phyloP scores from a whole-genome alignment of 805 yeast species.

The Yamadazyma nakazawae region DNA sequence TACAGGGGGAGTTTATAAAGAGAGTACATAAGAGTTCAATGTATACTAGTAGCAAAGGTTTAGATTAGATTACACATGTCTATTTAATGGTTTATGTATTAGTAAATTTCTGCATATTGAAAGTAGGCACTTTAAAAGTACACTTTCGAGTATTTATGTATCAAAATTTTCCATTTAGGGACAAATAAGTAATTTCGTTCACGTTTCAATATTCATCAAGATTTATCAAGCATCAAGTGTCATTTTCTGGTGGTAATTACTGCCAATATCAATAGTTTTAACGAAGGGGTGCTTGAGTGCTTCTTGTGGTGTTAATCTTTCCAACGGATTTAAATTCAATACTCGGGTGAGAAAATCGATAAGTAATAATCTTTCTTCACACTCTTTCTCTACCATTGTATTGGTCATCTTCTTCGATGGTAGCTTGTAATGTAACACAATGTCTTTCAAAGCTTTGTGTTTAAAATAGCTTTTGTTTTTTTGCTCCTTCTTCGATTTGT shows the following conservation, averaged over 20 bases:
- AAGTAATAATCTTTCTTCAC: conserved; percentile 65
- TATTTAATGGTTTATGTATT: not conserved
- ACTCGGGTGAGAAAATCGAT: conserved; percentile 77
- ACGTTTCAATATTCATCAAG: not conserved
- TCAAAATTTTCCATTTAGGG: too few species aligned
- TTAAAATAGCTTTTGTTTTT: conserved; percentile 85
- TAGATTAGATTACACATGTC: too few species aligned
- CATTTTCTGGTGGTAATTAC: not conserved
- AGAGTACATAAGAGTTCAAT: not conserved
- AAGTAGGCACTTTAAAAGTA: too few species aligned
- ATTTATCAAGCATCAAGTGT: not conserved
- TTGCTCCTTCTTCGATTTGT: conserved; percentile 49
- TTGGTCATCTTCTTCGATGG: conserved; percentile 57
- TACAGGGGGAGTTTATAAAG: not conserved
- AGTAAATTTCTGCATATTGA: too few species aligned
- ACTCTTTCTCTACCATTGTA: conserved; percentile 61
- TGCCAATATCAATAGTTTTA: conserved; percentile 19
- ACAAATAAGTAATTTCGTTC: too few species aligned
- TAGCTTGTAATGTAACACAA: conserved; percentile 71
- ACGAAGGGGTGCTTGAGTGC: conserved; percentile 91
- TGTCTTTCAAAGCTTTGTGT: conserved; percentile 59
- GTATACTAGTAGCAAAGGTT: not conserved
- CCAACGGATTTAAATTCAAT: conserved; percentile 83
- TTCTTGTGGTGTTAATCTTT: conserved; percentile 96
- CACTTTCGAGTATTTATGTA: too few species aligned